phyloP scores from a whole-genome alignment of 257 asterid species.

The Ballota nigra region DNA sequence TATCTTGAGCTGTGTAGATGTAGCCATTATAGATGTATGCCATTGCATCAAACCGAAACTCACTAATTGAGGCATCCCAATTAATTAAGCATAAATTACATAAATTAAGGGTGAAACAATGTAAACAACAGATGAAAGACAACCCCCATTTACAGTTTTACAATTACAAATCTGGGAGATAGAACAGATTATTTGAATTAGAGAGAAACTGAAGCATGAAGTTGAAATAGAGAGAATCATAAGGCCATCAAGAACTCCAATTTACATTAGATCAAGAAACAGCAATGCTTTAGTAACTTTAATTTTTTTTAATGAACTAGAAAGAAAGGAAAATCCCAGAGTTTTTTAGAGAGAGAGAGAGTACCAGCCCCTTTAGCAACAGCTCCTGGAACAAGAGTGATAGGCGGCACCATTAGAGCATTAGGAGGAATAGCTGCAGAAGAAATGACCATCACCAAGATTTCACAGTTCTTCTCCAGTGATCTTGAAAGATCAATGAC shows the following conservation, averaged over 20 bases:
- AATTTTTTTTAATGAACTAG: too few relatives aligned
- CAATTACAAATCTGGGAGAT: background rate
- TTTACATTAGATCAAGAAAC: conserved; percentile 1
- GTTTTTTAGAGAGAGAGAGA: conserved; percentile 4
- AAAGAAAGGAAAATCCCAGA: conserved; percentile 2
- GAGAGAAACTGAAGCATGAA: too few relatives aligned
- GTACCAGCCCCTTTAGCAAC: conserved; percentile 81
- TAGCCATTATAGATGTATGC: conserved; percentile 18
- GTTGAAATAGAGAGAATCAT: too few relatives aligned
- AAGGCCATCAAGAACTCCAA: conserved; percentile 2
- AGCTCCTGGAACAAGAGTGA: conserved; percentile 84
- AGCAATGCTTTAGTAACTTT: background rate
- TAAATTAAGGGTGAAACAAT: background rate
- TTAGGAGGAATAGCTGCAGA: conserved; percentile 41
- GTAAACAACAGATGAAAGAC: background rate
- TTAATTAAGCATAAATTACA: background rate
- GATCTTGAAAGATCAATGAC: too few relatives aligned
- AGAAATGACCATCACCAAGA: too few relatives aligned
- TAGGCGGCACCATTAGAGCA: conserved; percentile 74
- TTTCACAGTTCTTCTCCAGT: too few relatives aligned
- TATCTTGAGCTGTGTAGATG: background rate
- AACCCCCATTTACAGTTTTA: background rate
- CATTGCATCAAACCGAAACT: too few relatives aligned
- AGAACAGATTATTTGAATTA: background rate
- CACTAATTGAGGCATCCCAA: conserved; percentile 24